These are phyloP conservation scores for Mycena sp. DNA, from an alignment of 1,284 basidiomycete species.

Conservation along the genomic window DNA sequence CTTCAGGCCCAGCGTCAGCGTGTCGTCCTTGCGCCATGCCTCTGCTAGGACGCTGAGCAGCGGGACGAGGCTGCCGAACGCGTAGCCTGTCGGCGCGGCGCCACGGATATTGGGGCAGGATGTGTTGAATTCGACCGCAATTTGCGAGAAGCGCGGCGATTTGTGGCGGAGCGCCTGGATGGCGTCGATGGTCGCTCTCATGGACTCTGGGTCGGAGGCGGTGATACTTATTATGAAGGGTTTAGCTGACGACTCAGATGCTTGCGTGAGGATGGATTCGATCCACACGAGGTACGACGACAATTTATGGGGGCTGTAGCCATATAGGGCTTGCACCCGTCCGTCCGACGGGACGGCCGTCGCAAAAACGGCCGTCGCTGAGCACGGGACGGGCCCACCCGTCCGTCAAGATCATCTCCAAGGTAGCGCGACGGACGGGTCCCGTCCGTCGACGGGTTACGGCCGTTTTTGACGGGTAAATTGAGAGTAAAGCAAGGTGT, in stretches of 20 bases:
- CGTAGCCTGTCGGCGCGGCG: constrained; percentile 57
- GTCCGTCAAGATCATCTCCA: no score
- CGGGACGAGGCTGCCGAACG: constrained; percentile 41
- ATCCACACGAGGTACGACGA: constrained; percentile 71
- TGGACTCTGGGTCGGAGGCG: constrained; percentile 58
- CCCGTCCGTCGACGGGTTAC: no score
- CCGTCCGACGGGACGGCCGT: no score
- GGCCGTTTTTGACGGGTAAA: no score
- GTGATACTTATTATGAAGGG: constrained; percentile 83
- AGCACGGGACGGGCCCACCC: no score
- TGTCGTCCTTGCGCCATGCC: constrained; percentile 56
- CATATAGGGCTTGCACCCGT: no score
- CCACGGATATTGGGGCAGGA: constrained; percentile 81
- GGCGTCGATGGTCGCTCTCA: constrained; percentile 61
- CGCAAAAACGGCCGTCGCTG: no score
- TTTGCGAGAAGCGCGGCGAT: constrained; percentile 42
- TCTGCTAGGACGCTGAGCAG: constrained; percentile 64
- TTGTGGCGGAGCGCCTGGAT: constrained; percentile 67
- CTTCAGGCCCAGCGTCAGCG: constrained; percentile 80
- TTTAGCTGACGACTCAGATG: constrained; percentile 54
- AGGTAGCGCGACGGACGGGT: no score
- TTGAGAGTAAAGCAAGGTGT: no score
- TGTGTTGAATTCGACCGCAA: constrained; percentile 82
- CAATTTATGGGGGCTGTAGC: constrained; percentile 81
- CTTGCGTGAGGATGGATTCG: constrained; percentile 54